Base-by-base conservation (phyloP, 2,329 filamentous ascomycete genomes). In the Gnomoniopsis sp. region DNA sequence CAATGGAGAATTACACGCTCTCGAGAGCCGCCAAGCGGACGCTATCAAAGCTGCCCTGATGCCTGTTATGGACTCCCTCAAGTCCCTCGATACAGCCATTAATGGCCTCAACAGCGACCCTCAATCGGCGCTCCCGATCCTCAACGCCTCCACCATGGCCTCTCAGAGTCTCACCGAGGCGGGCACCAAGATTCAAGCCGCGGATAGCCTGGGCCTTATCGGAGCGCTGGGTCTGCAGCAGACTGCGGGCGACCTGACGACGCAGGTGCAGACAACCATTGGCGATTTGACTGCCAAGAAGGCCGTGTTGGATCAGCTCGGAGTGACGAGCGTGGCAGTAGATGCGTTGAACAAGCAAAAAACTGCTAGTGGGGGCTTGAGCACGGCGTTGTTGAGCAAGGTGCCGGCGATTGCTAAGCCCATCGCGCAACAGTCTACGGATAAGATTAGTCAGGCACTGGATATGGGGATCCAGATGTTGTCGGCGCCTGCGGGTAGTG, bases 221-320 rank as follows among this genome's bases (percentile, higher is more conserved):
- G 56, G 50, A 44, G 47, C 71, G 23, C 62, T 74, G 30, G 73
- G 73, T 19, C 50, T 54, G 21, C 56, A 58, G 44, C 56, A 58
- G 56, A 58, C 56, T 33, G 56, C 49, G 3, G 49, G 33, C 26
- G 56, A 54, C 50, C 50, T 58, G 8, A 50, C 56, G 17, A 58
- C 56, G 7, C 56, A 58, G 56, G 56, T 58, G 19, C 12, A 23
- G 36, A 58, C 56, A 23, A 58, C 56, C 33, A 49, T 58, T 23
- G 50, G 50, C 1, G 56, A 58, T 46, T 50, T 58, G 34, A 54
- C 50, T 17, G 43, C 56, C 50, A 58, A 54, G 50, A 58, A 58
- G 44, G 43, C 50, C 34, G 56, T 58, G 6, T 44, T 58, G 8
- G 56, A 58, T 36, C 14, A 21, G 46, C 56, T 58, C 22, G 56